Evolutionary conservation across 2,329 filamentous ascomycete species (phyloP).

Genomic region (Aspergillus latus): DNA sequence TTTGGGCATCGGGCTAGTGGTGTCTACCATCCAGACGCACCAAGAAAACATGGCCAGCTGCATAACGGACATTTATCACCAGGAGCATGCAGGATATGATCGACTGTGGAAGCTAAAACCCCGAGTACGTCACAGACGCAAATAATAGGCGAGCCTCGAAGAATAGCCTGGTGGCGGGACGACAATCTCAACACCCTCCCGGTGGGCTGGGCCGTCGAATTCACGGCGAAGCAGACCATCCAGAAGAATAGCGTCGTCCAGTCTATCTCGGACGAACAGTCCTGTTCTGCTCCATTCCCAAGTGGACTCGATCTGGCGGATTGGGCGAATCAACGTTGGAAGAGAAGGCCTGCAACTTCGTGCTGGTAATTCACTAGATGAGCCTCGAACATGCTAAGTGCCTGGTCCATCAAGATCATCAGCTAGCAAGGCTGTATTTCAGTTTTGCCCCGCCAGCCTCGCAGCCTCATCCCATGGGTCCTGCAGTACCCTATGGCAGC

Average conservation of each 20-base stretch:
- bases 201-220: not conserved
- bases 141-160: not conserved
- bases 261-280: not conserved
- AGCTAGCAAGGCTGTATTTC: too few species aligned
- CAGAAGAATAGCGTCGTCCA: not conserved
- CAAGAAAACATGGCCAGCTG: not conserved
- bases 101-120: not conserved
- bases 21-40: not conserved
- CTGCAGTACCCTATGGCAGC: too few species aligned
- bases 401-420: too few species aligned
- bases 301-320: too few species aligned
- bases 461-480: too few species aligned
- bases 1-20: not conserved
- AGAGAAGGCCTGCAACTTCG: too few species aligned
- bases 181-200: not conserved
- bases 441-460: too few species aligned
- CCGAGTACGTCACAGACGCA: not conserved
- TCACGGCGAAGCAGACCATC: not conserved
- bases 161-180: not conserved
- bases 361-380: too few species aligned
- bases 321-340: too few species aligned
- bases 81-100: too few species aligned
- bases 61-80: not conserved
- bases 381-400: too few species aligned
- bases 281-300: conserved; percentile 1